A percentile compares a stretch with the other conserved stretches of the same genome.
These are phyloP conservation scores for Biscogniauxia marginata DNA, from an alignment of 2,329 filamentous ascomycete genomes.

Conservation along the genomic window DNA sequence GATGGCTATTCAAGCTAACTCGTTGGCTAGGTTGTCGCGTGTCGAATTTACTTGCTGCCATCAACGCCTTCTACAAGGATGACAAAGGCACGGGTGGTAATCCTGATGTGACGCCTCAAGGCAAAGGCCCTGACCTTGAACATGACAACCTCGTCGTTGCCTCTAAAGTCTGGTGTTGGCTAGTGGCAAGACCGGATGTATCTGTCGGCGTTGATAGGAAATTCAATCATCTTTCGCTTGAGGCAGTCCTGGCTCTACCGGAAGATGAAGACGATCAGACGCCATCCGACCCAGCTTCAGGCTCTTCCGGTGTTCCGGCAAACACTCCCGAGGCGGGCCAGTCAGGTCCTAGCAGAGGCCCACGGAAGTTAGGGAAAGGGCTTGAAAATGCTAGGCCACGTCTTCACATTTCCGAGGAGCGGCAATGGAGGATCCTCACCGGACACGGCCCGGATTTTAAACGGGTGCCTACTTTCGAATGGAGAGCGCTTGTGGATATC, in stretches of 20 bases:
- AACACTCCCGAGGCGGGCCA: constrained; percentile 2
- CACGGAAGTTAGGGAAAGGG: not conserved
- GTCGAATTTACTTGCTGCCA: constrained; percentile 23
- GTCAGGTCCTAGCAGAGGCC: not conserved
- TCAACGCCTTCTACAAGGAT: constrained; percentile 26
- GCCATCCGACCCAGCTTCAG: not conserved
- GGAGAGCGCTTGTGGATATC: constrained; percentile 57
- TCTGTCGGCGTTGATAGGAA: constrained; percentile 36
- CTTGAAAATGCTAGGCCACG: constrained; percentile 19
- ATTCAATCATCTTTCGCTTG: constrained; percentile 39
- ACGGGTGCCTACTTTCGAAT: constrained; percentile 57
- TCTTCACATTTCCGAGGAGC: constrained; percentile 53
- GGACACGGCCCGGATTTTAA: constrained; percentile 60
- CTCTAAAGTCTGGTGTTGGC: constrained; percentile 43
- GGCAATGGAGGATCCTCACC: constrained; percentile 59
- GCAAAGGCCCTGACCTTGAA: not conserved
- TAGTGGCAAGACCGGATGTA: constrained; percentile 40
- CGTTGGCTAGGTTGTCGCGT: constrained; percentile 27
- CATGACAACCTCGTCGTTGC: constrained; percentile 34
- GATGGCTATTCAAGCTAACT: constrained; percentile 13
- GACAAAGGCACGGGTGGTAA: not conserved
- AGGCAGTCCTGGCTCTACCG: constrained; percentile 38
- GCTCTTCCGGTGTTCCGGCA: not conserved
- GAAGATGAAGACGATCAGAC: constrained; percentile 27
- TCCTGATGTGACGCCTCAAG: not conserved